phyloP scores from a whole-genome alignment of 805 yeast species.

The Nakazawaea laoshanensis region DNA sequence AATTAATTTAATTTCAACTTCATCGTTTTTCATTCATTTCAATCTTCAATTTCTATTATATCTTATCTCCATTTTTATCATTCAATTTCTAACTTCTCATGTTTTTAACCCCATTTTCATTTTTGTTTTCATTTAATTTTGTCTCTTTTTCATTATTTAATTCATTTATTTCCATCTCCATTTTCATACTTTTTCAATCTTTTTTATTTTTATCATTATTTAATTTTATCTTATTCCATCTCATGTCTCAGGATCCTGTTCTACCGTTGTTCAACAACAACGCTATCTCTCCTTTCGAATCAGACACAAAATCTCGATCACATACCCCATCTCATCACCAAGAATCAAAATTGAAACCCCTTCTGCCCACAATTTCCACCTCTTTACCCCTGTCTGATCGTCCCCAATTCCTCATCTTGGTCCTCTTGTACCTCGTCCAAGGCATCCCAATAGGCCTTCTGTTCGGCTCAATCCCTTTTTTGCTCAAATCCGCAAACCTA shows the following conservation, averaged over 20 bases:
- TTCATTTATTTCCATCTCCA: too few species aligned
- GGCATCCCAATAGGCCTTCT: conserved; percentile 98
- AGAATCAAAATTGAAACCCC: neutral
- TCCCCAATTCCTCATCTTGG: conserved; percentile 66
- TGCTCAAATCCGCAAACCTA: conserved; percentile 67
- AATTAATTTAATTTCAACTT: too few species aligned
- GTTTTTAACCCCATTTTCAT: too few species aligned
- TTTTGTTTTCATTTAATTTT: too few species aligned
- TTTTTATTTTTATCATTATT: too few species aligned
- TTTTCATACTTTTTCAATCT: neutral
- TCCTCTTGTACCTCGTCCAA: conserved; percentile 73
- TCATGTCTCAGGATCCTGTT: neutral
- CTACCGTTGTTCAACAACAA: conserved; percentile 1
- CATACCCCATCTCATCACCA: conserved; percentile 5
- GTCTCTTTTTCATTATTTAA: too few species aligned
- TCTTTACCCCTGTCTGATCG: conserved; percentile 39
- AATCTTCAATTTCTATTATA: too few species aligned
- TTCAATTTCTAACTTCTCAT: too few species aligned
- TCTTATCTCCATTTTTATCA: too few species aligned
- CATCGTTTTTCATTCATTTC: too few species aligned
- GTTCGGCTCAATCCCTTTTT: conserved; percentile 88
- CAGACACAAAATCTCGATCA: conserved; percentile 5
- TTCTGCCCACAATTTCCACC: neutral
- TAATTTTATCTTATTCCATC: too few species aligned
- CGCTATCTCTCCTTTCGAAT: conserved; percentile 3